Evolutionary conservation across 2,329 filamentous ascomycete species (phyloP), one percentile per base, ranked within the genome.

Genomic region (Botrytis fragariae): DNA sequence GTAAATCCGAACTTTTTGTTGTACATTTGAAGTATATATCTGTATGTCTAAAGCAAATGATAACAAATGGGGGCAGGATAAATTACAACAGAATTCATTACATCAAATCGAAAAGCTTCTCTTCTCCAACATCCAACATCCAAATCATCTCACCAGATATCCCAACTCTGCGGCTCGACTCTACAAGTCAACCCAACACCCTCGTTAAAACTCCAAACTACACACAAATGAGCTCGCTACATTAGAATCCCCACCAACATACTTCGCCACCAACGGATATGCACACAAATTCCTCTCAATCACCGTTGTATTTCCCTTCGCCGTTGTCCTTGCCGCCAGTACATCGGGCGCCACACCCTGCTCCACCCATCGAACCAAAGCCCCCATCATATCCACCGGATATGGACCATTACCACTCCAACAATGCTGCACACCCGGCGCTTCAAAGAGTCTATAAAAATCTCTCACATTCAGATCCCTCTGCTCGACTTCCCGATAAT

Each of bases 341-440:
- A 74, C 45, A 12, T 79, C 77, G 0, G 80, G 80, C 0, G 74
- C 76, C 72, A 82, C 76, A 3, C 79, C 79, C 8, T 81, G 74
- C 69, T 82, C 81, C 4, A 81, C 81, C 80, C 81, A 82, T 1
- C 71, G 68, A 12, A 76, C 72, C 14, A 82, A 73, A 51, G 77
- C 75, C 1, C 73, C 76, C 45, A 81, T 78, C 2, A 78, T 54
- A 10, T 71, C 61, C 3, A 39, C 64, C 1, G 80, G 81, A 44
- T 75, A 69, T 5, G 75, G 75, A 0, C 80, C 78, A 6, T 65
- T 62, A 1, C 81, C 81, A 9, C 77, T 74, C 16, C 22, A 63
- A 69, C 82, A 83, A 74, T 83, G 82, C 0, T 68, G 76, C 6
- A 82, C 72, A 0, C 82, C 82, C 0, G 82, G 80, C 10, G 77